Evolutionary conservation across 164 flowering plant genomes (phyloP).

Genomic region (Aristolochia contorta): DNA sequence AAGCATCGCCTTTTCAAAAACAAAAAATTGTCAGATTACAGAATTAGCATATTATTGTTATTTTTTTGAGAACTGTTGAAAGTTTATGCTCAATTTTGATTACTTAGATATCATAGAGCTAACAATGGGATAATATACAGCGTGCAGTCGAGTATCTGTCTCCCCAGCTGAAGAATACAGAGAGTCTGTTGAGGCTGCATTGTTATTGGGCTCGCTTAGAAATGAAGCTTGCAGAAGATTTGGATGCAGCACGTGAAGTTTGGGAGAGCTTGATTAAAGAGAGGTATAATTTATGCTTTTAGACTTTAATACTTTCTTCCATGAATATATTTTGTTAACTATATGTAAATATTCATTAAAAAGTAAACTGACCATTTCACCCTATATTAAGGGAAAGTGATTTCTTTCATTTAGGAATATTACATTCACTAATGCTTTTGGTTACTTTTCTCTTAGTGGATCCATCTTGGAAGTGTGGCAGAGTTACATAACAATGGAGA

Average conservation of each 20-base stretch:
- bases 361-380: too few species aligned
- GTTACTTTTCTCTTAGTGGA: slow-evolving; percentile 38
- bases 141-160: slow-evolving; percentile 73
- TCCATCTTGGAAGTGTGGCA: slow-evolving; percentile 73
- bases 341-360: too few species aligned
- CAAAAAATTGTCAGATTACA: too few species aligned
- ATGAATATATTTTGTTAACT: neutral
- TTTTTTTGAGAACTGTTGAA: too few species aligned
- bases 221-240: slow-evolving; percentile 49
- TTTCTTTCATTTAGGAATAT: neutral
- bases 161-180: slow-evolving; percentile 50
- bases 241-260: slow-evolving; percentile 77
- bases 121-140: slow-evolving; percentile 21
- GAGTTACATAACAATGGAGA: slow-evolving; percentile 77
- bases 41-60: too few species aligned
- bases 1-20: too few species aligned
- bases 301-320: neutral
- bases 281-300: slow-evolving; percentile 28
- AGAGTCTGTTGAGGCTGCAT: slow-evolving; percentile 47
- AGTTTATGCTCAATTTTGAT: too few species aligned
- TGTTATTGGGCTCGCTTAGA: slow-evolving; percentile 88
- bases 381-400: too few species aligned
- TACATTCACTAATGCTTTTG: neutral
- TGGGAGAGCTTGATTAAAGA: slow-evolving; percentile 91
- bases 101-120: too few species aligned